A percentile compares a stretch with the other conserved stretches of the same genome.
Evolutionary conservation across 805 yeast species (phyloP).

Genomic region (Metschnikowia kunwiensis): DNA sequence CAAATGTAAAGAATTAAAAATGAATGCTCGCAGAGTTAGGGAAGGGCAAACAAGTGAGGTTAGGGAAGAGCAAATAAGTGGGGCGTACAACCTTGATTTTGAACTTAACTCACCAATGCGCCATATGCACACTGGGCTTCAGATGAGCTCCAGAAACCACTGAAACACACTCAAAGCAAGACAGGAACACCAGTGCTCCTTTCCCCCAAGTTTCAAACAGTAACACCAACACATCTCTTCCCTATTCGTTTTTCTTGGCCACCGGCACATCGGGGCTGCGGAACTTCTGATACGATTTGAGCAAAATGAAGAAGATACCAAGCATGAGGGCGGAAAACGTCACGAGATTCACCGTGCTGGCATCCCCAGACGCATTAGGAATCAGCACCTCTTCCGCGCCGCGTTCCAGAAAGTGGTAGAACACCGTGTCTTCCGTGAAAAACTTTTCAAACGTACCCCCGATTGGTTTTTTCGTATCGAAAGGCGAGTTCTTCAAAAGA

Average conservation of each 20-base stretch:
- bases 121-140: no score
- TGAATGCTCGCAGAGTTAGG: no score
- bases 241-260: slow-evolving; percentile 8
- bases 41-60: no score
- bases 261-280: background rate
- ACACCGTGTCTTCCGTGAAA: slow-evolving; percentile 41
- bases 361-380: slow-evolving; percentile 14
- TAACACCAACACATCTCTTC: no score
- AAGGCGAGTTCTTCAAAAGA: slow-evolving; percentile 35
- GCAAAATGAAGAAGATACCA: slow-evolving; percentile 12
- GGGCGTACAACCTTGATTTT: no score
- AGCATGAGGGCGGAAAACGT: slow-evolving; percentile 13
- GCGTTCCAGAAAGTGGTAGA: slow-evolving; percentile 27
- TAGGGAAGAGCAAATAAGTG: no score
- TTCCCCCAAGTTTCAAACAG: no score
- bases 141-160: no score
- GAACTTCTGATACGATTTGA: background rate
- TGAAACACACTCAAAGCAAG: no score
- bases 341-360: slow-evolving; percentile 4
- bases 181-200: no score
- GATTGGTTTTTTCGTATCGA: slow-evolving; percentile 26
- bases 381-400: slow-evolving; percentile 9
- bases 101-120: no score
- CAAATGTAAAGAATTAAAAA: no score
- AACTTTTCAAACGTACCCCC: slow-evolving; percentile 37